phyloP scores from a whole-genome alignment of 192 early-diverging fungal species.

The Entophlyctis luteolus region DNA sequence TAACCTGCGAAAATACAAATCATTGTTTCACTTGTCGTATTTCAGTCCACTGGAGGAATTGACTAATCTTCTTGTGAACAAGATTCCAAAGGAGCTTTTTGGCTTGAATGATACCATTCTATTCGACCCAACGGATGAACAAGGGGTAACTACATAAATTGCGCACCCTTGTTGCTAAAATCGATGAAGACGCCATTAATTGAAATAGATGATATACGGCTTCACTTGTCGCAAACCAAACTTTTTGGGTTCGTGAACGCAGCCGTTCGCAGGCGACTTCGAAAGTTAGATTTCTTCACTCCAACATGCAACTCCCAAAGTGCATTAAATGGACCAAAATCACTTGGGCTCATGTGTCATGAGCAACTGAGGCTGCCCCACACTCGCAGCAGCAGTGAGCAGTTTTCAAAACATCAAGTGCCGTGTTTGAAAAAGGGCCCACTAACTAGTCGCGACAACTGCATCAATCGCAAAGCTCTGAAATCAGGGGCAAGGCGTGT shows the following conservation, averaged over 20 bases:
- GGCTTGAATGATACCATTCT: not conserved
- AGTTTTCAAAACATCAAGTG: too few relatives aligned
- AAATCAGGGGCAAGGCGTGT: too few relatives aligned
- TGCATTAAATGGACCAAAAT: not conserved
- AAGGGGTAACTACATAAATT: not conserved
- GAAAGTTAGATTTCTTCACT: not conserved
- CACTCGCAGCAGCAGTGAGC: too few relatives aligned
- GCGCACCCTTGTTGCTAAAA: not conserved
- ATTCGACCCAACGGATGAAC: not conserved
- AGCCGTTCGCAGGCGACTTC: not conserved
- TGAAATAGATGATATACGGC: not conserved
- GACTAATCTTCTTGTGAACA: not conserved
- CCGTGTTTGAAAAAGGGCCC: too few relatives aligned
- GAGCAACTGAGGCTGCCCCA: too few relatives aligned
- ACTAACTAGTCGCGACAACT: too few relatives aligned
- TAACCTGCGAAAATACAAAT: too few relatives aligned
- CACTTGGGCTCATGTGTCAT: too few relatives aligned
- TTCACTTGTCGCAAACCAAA: constrained; percentile 1
- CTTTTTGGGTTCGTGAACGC: not conserved
- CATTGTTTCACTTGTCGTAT: too few relatives aligned
- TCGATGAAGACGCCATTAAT: not conserved
- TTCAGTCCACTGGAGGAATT: not conserved
- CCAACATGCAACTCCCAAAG: not conserved
- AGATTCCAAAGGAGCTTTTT: not conserved
- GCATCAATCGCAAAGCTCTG: too few relatives aligned